Conservation (phyloP, 208 protist species). For the Porcisia hertigi region DNA sequence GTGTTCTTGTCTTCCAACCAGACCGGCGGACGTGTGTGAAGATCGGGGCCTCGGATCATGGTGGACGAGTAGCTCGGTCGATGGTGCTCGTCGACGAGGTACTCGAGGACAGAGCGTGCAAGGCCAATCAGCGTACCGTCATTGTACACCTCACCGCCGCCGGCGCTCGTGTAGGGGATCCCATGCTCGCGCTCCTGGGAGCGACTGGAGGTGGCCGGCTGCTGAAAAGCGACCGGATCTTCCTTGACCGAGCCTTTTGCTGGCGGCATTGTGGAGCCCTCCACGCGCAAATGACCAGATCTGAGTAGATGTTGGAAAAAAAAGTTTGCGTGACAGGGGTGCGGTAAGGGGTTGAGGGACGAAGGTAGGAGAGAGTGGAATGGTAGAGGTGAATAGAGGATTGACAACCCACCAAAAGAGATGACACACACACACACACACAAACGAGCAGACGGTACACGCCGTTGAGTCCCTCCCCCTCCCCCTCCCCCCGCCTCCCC, state of each 20-base stretch:
- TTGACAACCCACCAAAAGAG: too few species aligned
- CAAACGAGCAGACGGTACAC: background rate
- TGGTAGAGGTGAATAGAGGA: too few species aligned
- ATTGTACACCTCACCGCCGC: conserved; percentile 26
- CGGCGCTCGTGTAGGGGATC: conserved; percentile 29
- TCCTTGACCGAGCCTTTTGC: conserved; percentile 14
- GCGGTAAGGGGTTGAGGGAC: background rate
- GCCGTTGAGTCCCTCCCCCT: too few species aligned
- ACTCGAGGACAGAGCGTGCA: conserved; percentile 16
- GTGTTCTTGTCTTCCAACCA: conserved; percentile 85
- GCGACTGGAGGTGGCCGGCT: background rate
- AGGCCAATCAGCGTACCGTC: conserved; percentile 13
- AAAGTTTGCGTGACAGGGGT: background rate
- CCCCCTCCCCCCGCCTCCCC: background rate
- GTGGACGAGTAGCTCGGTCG: conserved; percentile 13
- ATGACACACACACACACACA: background rate
- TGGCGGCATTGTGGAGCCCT: conserved; percentile 8
- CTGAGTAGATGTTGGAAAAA: background rate
- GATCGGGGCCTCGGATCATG: conserved; percentile 37
- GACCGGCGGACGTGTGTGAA: conserved; percentile 61
- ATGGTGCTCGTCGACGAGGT: conserved; percentile 29
- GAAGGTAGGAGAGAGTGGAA: too few species aligned
- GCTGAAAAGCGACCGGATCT: background rate
- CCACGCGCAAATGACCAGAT: background rate
- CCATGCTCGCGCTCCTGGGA: conserved; percentile 4